Base-by-base conservation (phyloP, 805 yeast genomes). In the Saturnispora gosingensis region DNA sequence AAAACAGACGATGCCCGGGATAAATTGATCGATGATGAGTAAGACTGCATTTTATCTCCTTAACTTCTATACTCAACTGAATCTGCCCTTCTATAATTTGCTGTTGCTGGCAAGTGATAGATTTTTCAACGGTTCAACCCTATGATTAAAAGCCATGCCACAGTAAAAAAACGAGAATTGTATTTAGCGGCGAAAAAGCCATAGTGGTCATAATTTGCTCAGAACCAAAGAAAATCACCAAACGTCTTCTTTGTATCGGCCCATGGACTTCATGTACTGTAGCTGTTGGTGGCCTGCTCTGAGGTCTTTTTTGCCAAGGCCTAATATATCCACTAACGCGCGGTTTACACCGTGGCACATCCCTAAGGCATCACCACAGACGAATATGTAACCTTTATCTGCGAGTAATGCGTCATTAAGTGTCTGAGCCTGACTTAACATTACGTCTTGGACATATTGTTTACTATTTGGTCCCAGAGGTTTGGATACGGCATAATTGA, bases 231-330 rank as follows among this genome's bases (percentile, higher is more conserved):
- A 13, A 18, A 16, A 22, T 69, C 72, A 91, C 98, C 99, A 91
- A 11, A 91, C 95, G 74, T 91, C 98, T 70, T 91, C 98, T 70
- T 89, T 97, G 67, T 87, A 91, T 65, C 83, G 78, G 62, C 91
- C 91, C 60, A 83, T 81, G 8, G 85, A 78, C 67, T 85, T 86
- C 74, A 85, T 74, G 54, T 80, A 75, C 70, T 86, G 84, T 53
- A 90, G 72, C 54, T 81, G 69, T 49, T 80, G 85, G 50, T 78
- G 78, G 9, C 93, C 96, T 54, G 75, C 80, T 42, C 76, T 83
- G 43, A 72, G 71, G 9, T 81, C 59, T 27, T 84, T 68, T 8
- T 73, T 75, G 54, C 75, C 76, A 46, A 73, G 67, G 32, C 80
- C 68, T 36, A 91, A 63, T 51, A 90, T 80, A 53, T 76, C 73